A percentile compares a stretch with the other conserved stretches of the same genome.
phyloP scores from a whole-genome alignment of 169 alveolate species.

The Cyclospora cayetanensis region DNA sequence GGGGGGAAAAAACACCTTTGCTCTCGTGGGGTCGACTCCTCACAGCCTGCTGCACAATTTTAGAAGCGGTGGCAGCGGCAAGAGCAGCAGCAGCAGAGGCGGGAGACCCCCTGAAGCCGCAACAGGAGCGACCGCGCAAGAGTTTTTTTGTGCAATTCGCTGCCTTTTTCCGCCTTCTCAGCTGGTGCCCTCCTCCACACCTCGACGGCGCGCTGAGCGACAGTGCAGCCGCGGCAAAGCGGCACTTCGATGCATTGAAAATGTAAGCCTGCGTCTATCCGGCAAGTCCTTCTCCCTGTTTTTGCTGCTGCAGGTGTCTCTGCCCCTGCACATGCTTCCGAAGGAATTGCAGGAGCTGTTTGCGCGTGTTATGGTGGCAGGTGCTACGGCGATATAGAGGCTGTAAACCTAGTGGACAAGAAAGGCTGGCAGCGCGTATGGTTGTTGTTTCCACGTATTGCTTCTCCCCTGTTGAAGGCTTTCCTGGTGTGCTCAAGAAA shows the following conservation, averaged over 20 bases:
- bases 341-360: background rate
- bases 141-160: background rate
- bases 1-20: too few relatives aligned
- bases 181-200: background rate
- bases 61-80: background rate
- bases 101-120: background rate
- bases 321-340: conserved; percentile 7
- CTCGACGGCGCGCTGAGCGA: background rate
- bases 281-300: background rate
- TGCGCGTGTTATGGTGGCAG: conserved; percentile 4
- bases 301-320: background rate
- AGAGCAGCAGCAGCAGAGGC: background rate
- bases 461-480: background rate
- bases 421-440: conserved; percentile 82
- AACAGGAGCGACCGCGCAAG: background rate
- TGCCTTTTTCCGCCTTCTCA: background rate
- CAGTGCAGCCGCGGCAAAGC: background rate
- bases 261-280: too few relatives aligned
- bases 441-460: too few relatives aligned
- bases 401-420: conserved; percentile 88
- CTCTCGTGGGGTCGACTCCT: too few relatives aligned
- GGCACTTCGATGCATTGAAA: too few relatives aligned
- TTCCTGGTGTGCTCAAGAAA: background rate
- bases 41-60: too few relatives aligned
- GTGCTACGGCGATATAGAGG: conserved; percentile 78